These are phyloP conservation scores for Podospora tetraspora DNA, from an alignment of 495 filamentous ascomycete genomes.

Conservation along the genomic window DNA sequence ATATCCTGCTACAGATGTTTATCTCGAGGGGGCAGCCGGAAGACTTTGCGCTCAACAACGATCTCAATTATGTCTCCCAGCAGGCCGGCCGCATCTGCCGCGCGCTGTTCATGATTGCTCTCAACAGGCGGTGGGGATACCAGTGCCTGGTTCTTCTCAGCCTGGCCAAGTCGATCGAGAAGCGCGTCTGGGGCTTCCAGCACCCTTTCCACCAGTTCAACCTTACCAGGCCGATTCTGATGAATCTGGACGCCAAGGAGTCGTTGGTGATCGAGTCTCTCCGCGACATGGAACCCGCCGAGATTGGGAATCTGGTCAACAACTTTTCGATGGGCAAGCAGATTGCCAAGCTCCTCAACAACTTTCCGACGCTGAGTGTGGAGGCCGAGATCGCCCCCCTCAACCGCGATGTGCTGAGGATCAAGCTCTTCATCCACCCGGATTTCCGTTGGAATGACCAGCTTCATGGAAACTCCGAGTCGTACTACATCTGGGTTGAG, in stretches of 20 bases:
- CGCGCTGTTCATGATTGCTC: slow-evolving; percentile 92
- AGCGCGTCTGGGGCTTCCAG: slow-evolving; percentile 86
- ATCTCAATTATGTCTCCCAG: slow-evolving; percentile 91
- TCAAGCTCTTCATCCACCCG: slow-evolving; percentile 76
- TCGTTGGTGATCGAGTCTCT: slow-evolving; percentile 72
- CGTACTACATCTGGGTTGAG: slow-evolving; percentile 98
- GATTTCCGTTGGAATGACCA: slow-evolving; percentile 95
- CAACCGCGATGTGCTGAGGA: slow-evolving; percentile 87
- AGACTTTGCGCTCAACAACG: slow-evolving; percentile 87
- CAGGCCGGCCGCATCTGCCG: slow-evolving; percentile 92
- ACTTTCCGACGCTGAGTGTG: slow-evolving; percentile 85
- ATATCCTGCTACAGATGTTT: slow-evolving; percentile 88
- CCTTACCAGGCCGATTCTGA: slow-evolving; percentile 73
- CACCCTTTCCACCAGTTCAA: slow-evolving; percentile 96
- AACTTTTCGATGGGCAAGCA: slow-evolving; percentile 79
- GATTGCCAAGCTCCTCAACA: slow-evolving; percentile 74
- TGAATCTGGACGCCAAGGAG: slow-evolving; percentile 73
- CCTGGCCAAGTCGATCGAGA: slow-evolving; percentile 94
- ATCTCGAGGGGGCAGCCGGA: slow-evolving; percentile 85
- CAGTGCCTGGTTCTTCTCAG: slow-evolving; percentile 86
- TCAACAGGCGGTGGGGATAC: slow-evolving; percentile 90
- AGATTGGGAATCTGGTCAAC: slow-evolving; percentile 88
- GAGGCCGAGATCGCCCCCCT: slow-evolving; percentile 93
- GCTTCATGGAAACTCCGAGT: slow-evolving; percentile 90
- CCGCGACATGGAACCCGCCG: slow-evolving; percentile 83